phyloP scores from a whole-genome alignment of 345 rosid genomes.

The Eucalyptus cladocalyx region DNA sequence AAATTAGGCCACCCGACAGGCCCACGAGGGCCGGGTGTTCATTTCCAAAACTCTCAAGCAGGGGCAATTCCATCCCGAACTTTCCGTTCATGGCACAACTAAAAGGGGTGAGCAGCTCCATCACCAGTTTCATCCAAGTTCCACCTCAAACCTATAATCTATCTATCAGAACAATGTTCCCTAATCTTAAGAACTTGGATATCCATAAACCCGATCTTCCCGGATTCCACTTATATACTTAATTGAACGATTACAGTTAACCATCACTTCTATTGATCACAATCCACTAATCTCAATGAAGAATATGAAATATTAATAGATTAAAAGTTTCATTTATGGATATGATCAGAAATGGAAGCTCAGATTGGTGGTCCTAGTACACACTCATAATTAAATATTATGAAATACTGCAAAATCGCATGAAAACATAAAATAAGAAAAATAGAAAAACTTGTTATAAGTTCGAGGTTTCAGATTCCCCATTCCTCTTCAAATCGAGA shows the following conservation, averaged over 20 bases:
- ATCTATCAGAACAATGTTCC: fast-evolving
- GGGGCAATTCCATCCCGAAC: not conserved
- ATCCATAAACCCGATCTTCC: fast-evolving
- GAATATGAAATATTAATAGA: no score
- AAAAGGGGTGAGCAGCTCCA: no score
- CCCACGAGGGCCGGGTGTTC: fast-evolving
- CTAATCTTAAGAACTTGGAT: no score
- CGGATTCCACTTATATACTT: fast-evolving
- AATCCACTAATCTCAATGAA: fast-evolving
- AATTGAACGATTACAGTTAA: no score
- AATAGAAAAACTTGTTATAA: no score
- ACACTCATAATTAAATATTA: fast-evolving
- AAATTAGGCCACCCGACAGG: not conserved
- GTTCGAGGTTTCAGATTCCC: fast-evolving
- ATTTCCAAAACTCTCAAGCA: not conserved
- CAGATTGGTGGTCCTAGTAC: fast-evolving
- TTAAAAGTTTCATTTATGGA: no score
- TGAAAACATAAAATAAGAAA: no score
- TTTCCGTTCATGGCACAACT: not conserved
- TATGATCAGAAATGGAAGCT: fast-evolving
- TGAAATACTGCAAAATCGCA: fast-evolving
- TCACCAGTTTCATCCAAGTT: fast-evolving
- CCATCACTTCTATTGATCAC: fast-evolving
- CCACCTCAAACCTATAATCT: fast-evolving
- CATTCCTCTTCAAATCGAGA: fast-evolving